Base-by-base conservation (phyloP, 441 rosid genomes). In the Aquilaria agallochum region DNA sequence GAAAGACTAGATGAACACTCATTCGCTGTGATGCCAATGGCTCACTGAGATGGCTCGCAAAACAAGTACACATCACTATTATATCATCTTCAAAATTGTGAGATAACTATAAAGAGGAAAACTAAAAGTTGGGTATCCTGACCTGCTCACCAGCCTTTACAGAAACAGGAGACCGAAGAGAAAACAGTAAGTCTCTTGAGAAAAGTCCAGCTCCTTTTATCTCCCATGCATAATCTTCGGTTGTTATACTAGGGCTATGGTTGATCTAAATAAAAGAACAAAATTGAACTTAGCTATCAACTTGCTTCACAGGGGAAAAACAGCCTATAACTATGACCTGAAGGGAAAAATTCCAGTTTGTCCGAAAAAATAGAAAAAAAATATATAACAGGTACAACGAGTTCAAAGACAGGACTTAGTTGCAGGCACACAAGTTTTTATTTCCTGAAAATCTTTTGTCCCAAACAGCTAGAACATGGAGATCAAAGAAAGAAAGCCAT, bases 71-170 rank as follows among this genome's bases (percentile, higher is more conserved):
- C 10, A 53, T 0, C 9, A 31, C 9, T 15, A 0, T 32, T 15
- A 53, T 9, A 10, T 20, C 30, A 34, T 0, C 9, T 2, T 20
- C 31, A 33, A 32, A 31, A 30, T 56, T n/a, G 20, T 49, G 52
- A 30, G 14, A 31, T 15, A 12, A 33, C 62, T 30, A 57, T 36
- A 55, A 67, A 27, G 27, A 20, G 36, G 31, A 62, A 54, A 47
- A n/a, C 63, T 54, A 14, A 59, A 63, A 72, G 70, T 32, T 61
- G 65, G 51, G 49, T 54, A 56, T 67, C 45, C 66, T 77, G 67
- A 90, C 99, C 97, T 90, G 97, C 72, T 83, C 85, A 58, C 97
- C 99, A 33, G 96, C 93, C 76, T 87, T 87, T 69, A 91, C 90
- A 65, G 84, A 71, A 66, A 85, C 66, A 27, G 99, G 93, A 11